Base-by-base conservation (phyloP, 305 asterid species). In the Fraxinus floribunda region DNA sequence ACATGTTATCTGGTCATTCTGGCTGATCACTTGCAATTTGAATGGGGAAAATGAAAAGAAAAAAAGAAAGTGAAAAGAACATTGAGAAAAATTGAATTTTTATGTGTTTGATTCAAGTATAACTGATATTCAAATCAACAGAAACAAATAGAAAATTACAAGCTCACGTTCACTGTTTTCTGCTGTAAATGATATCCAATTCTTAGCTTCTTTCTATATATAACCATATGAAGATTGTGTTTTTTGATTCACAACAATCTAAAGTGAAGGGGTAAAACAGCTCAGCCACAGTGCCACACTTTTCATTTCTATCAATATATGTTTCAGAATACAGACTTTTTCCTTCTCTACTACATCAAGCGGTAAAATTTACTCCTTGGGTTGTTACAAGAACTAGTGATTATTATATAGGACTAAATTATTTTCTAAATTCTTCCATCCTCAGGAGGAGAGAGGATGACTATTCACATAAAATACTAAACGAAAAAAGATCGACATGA, bases 351-450 rank as follows among this genome's bases (percentile, higher is more conserved):
- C 34, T 22, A 22, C 24, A 62, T 8, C 71, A 15, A 62, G 34
- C 9, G 4, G 72, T 62, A 22, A 9, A 22, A 62, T 62, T 22
- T 62, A 62, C 71, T 62, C 32, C 32, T 60, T 60, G 3, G 6
- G 32, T 62, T 62, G 71, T 62, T 22, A 62, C 71, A 62, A 62
- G 7, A 22, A 20, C 71, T 62, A 62, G 71, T 22, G 71, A 62
- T 62, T 62, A 22, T 62, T 62, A 22, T 24, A 22, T 62, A 62
- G 6, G 34, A 62, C 16, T 62, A 62, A 62, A 62, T 24, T 24
- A 62, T 24, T 24, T 62, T 70, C 73, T 52, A 24, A 78, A 35
- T 78, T 78, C 62, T 29, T 75, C 78, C 49, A 38, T 75, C 22
- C 55, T 75, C 79, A 75, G 57, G 64, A 41, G n/a, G 34, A 41